Evolutionary conservation across 2,329 filamentous ascomycete species (phyloP), one percentile per base, ranked within the genome.

Genomic region (Aspergillus carbonarius): DNA sequence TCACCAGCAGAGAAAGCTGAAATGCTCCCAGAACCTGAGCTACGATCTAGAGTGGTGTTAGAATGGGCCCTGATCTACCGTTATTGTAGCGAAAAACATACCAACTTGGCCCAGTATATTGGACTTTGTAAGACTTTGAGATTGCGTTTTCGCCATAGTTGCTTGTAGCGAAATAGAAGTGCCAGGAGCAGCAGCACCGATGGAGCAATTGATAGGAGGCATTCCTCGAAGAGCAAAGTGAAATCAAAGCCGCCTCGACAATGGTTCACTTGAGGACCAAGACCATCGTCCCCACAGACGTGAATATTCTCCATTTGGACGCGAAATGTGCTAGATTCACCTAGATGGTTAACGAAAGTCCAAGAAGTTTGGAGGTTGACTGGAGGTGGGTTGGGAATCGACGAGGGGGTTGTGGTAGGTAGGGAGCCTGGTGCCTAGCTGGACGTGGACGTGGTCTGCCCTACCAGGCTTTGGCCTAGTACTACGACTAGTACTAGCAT

Each of bases 221-320:
- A 37, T 17, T 60, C 53, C 13, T 60, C 58, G 25, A 60, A 60
- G 1, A 53, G 48, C 15, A 60, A 17, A 5, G 58, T 60, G 25
- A 60, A 60, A 40, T 60, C 58, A 18, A 60, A 60, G 20, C 48
- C 40, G 15, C 53, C 58, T 40, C 58, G 58, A 49, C 58, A 60
- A 25, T 47, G 20, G 17, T 5, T 9, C 40, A 39, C 54, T 37
- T 27, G 34, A 8, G 54, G 54, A 20, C 54, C 54, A 15, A 55
- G 40, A 5, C n/a, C 2, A 35, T 39, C n/a, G 8, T 53, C 35
- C 17, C 50, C 35, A 17, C 50, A 52, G n/a, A 15, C 27, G 8
- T 40, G 35, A 42, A 40, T 42, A 27, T 53, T 53, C 23, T 53
- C 50, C 50, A 53, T 53, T 20, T 27, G n/a, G 18, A 7, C 12